Base-by-base conservation (phyloP, 495 filamentous ascomycete species). In the Collariella sp. region DNA sequence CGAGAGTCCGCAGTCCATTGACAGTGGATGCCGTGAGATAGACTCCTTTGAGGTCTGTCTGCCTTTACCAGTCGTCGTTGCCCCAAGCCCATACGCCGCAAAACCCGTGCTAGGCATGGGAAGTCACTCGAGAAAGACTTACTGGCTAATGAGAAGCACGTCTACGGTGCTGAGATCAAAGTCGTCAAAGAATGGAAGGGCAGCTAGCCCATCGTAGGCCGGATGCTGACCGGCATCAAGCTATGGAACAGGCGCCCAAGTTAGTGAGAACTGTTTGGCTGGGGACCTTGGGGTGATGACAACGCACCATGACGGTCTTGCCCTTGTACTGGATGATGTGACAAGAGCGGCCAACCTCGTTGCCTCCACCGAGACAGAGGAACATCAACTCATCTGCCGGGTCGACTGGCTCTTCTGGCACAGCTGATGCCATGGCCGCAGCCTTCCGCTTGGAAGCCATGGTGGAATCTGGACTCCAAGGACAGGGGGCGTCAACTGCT, bases 241-340 rank as follows among this genome's bases (percentile, higher is more conserved):
- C 89, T 94, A 62, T 57, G 60, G 35, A 50, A 1, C 7, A 7
- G n/a, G 19, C 24, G 22, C 45, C 29, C 44, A 15, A 33, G 55
- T 66, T 40, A 70, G 59, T 50, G 11, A 23, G 13, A 34, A 26
- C 5, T 59, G 22, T 5, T 22, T 3, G 9, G 1, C n/a, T 24
- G 0, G 6, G 12, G 51, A 43, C 11, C 3, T 29, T 29, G 18
- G 38, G n/a, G 38, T 57, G 29, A 34, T 24, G 39, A 29, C 6
- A 24, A 53, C 83, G 54, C 72, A 91, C 89, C 93, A 98, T 98
- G 54, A 98, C 88, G 6, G 93, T 97, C 66, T 98, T 98, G 18
- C 93, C 93, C 65, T 97, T 98, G 79, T 98, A 98, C 64, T 96
- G 88, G 24, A 98, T 82, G 54, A 98, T 95, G 67, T 98, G 93